Evolutionary conservation across 768 basidiomycete genomes (phyloP).

Genomic region (Boletellus emodensis): DNA sequence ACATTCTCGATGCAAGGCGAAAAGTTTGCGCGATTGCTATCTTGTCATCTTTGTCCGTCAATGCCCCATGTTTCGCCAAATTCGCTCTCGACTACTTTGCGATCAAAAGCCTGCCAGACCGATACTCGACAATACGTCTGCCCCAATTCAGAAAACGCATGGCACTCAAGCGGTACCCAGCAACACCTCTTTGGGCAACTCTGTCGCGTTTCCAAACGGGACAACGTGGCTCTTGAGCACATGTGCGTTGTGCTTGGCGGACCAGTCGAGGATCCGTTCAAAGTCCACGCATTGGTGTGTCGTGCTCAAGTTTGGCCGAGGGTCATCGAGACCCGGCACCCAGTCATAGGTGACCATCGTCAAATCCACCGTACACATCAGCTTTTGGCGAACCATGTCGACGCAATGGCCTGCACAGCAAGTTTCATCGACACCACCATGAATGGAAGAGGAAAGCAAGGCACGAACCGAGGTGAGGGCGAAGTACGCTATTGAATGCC

Average conservation of each 20-base stretch:
- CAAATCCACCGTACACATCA: slow-evolving; percentile 2
- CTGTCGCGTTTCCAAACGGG: neutral
- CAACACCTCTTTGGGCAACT: neutral
- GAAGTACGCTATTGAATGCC: neutral
- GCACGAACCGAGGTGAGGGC: slow-evolving; percentile 1
- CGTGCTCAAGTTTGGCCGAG: neutral
- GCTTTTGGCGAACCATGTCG: slow-evolving; percentile 2
- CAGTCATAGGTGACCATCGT: slow-evolving; percentile 1
- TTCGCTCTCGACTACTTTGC: too few relatives aligned
- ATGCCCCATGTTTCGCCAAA: too few relatives aligned
- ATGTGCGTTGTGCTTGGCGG: neutral
- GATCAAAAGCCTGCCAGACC: too few relatives aligned
- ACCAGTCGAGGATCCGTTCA: neutral
- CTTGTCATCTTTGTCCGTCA: too few relatives aligned
- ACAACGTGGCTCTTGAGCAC: neutral
- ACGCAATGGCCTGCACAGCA: neutral
- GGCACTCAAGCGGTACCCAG: too few relatives aligned
- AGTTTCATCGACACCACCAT: neutral
- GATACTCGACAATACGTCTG: too few relatives aligned
- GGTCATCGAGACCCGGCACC: neutral
- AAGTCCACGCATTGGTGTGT: slow-evolving; percentile 1
- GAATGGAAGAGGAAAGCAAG: neutral
- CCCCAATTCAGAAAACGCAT: too few relatives aligned
- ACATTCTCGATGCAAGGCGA: too few relatives aligned
- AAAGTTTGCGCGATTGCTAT: too few relatives aligned